Conservation (phyloP, 331 rosid species). For the Prunus yedoensis region DNA sequence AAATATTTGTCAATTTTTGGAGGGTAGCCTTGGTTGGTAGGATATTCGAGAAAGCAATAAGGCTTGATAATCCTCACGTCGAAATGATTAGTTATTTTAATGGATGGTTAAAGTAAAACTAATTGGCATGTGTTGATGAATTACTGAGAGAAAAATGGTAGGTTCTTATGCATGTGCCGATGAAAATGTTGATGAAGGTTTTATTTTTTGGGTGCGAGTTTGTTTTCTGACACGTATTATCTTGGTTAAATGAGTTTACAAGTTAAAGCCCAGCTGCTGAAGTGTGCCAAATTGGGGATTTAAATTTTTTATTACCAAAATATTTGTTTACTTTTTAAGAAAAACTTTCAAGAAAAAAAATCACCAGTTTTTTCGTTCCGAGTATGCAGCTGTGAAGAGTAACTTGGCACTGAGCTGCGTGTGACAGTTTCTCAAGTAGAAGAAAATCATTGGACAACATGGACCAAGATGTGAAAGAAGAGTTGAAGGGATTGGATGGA, state of each 20-base stretch:
- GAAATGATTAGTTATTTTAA: too few relatives aligned
- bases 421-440: slow-evolving; percentile 12
- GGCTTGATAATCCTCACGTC: background rate
- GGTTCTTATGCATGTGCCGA: background rate
- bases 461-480: slow-evolving; percentile 28
- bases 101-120: background rate
- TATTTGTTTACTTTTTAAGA: background rate
- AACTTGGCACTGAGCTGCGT: background rate
- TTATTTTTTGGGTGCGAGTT: too few relatives aligned
- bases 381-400: slow-evolving; percentile 10
- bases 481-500: slow-evolving; percentile 19
- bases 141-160: background rate
- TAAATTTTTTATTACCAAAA: background rate
- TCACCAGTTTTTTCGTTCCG: background rate
- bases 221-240: too few relatives aligned
- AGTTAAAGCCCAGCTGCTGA: too few relatives aligned
- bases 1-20: background rate
- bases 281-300: background rate
- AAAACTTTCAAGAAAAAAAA: too few relatives aligned
- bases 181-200: slow-evolving; percentile 1
- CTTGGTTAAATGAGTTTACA: too few relatives aligned
- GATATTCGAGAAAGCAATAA: background rate
- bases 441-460: slow-evolving; percentile 5
- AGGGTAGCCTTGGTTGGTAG: background rate
- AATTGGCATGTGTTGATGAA: background rate